Evolutionary conservation across 176 grass and related monocot species (phyloP).

Genomic region (Guadua angustifolia): DNA sequence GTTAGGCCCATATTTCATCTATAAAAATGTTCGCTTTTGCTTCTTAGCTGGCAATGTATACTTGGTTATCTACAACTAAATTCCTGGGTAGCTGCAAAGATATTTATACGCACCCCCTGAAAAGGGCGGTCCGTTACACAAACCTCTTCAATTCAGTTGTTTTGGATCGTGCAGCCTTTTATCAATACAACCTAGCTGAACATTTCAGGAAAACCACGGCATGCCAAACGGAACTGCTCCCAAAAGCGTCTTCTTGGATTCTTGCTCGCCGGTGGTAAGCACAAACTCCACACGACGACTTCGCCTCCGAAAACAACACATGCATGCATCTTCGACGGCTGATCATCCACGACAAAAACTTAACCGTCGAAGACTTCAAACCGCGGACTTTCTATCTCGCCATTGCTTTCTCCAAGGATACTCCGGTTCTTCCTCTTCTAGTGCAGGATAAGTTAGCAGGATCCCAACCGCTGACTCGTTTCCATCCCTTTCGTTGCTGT

Average conservation of each 20-base stretch:
- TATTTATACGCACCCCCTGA: too few species aligned
- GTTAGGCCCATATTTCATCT: too few species aligned
- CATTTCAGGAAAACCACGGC: too few species aligned
- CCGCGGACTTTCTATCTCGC: not conserved
- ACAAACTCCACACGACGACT: not conserved
- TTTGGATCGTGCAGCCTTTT: too few species aligned
- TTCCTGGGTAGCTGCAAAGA: too few species aligned
- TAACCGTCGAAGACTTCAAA: not conserved
- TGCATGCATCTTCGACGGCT: not conserved
- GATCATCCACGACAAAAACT: not conserved
- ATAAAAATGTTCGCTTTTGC: too few species aligned
- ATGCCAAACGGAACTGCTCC: too few species aligned
- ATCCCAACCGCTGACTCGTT: slow-evolving; percentile 17
- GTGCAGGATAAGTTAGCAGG: not conserved
- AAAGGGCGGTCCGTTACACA: too few species aligned
- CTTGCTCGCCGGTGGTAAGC: not conserved
- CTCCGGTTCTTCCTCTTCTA: not conserved
- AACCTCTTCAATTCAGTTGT: too few species aligned
- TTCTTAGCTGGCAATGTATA: too few species aligned
- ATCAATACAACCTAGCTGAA: too few species aligned
- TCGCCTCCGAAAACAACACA: not conserved
- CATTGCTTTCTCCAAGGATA: slow-evolving; percentile 4
- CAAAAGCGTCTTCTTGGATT: not conserved
- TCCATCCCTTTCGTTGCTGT: slow-evolving; percentile 8
- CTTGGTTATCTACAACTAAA: too few species aligned